Base-by-base conservation (phyloP, 2,329 filamentous ascomycete species). In the Stachybotrys chlorohalonatus region DNA sequence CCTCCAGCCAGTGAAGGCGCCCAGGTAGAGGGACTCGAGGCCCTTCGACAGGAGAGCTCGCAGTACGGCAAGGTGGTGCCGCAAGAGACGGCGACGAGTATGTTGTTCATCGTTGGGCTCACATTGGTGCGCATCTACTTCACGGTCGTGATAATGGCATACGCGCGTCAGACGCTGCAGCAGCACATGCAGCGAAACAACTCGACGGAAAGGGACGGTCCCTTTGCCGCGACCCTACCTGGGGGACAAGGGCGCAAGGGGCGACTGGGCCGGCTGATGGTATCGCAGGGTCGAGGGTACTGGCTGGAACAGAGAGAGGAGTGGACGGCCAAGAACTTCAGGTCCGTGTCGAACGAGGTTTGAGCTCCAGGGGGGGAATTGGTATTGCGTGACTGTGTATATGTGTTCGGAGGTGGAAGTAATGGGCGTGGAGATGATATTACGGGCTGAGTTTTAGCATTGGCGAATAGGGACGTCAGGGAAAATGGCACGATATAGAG, bases 121-220 rank as follows among this genome's bases (percentile, higher is more conserved):
- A 95, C 87, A 72, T 75, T 86, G 11, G 76, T 95, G 47, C 81
- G 92, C 32, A 70, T 91, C 32, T 96, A 96, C 74, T 92, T 95
- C 63, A 83, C 88, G 61, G 75, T 96, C 45, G 80, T 96, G 53
- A 84, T 95, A 68, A 84, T 95, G 72, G 84, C 89, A 7, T 94
- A 89, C 68, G 90, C 92, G 4, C 83, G 90, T 58, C 82, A 86
- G 66, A 86, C 89, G 13, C 73, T 96, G 52, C 81, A 88, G 56
- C 84, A 85, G 61, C 83, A 89, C 67, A 69, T 73, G 66, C 70
- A 73, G 54, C 55, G 71, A 49, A 67, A 71, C 65, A 68, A 71
- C 47, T 16, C 17, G 15, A 78, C 87, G 52, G 79, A 82, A 53
- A 71, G 78, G 53, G 78, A 81, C 39, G 90, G 72, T 76, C 90